Base-by-base conservation (phyloP, 371 early-diverging fungal genomes). In the Mucor ambiguus region DNA sequence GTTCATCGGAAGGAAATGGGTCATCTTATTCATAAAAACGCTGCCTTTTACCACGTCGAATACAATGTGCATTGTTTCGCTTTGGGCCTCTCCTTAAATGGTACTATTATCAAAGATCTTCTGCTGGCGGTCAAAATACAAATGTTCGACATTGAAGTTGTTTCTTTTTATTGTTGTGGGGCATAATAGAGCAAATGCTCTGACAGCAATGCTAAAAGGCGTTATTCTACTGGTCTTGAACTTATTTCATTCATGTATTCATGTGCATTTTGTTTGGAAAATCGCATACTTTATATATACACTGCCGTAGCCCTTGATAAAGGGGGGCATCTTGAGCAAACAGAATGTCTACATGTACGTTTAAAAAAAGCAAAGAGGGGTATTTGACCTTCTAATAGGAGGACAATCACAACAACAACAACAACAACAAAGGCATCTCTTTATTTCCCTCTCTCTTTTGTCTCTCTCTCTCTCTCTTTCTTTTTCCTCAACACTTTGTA, bases 381-480 rank as follows among this genome's bases (percentile, higher is more conserved):
- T 32, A 30, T 44, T 46, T 60, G 30, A 60, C 32, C 46, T 52
- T 24, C 52, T 33, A 33, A 61, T 48, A 61, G 61, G 61, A 61
- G 61, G 54, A 26, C 30, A 48, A 22, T 48, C 44, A 60, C 26
- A 49, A 33, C 26, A 33, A 16, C 26, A 38, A 5, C 30, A 30
- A 30, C 30, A 30, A 30, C 30, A 30, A 30, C 30, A 30, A n/a
- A n/a, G 30, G 3, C 2, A 30, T 30, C 30, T 30, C 7, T 29
- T 18, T 41, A 2, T 29, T 14, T 35, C 35, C 35, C 30, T 57
- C n/a, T 30, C 30, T 30, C 33, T 57, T 58, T 20, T 22, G 10
- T 37, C 20, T 22, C 24, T 58, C 32, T 58, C n/a, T 56, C 14
- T 29, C 35, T 57, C 35, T n/a, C 16, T 4, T 30, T 12, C 22